These are phyloP conservation scores for Discostella pseudostelligera DNA, from an alignment of 108 stramenopile species.

Conservation along the genomic window DNA sequence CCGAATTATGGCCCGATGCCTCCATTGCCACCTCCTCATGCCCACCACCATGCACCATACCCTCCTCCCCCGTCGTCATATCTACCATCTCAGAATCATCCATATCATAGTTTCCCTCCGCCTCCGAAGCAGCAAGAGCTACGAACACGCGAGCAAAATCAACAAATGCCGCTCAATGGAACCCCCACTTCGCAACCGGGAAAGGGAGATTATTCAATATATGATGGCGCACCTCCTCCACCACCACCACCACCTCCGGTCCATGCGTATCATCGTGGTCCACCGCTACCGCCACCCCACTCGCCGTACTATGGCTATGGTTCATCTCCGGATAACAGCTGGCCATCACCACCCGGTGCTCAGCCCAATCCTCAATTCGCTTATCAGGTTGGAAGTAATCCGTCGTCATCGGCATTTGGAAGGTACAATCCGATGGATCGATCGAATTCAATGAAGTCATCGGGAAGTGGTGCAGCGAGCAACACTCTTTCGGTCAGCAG, in stretches of 20 bases:
- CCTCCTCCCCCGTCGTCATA: slow-evolving; percentile 1
- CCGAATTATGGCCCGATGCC: background rate
- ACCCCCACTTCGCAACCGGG: background rate
- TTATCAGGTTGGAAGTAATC: slow-evolving; percentile 14
- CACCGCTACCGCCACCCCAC: slow-evolving; percentile 2
- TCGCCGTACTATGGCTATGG: slow-evolving; percentile 10
- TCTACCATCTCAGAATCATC: background rate
- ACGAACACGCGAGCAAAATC: background rate
- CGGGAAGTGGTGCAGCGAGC: background rate
- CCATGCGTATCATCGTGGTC: background rate
- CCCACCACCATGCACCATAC: slow-evolving; percentile 1
- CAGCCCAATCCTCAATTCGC: slow-evolving; percentile 23
- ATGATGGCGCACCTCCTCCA: background rate
- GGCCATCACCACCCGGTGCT: slow-evolving; percentile 3
- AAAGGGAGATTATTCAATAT: background rate
- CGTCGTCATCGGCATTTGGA: slow-evolving; percentile 37
- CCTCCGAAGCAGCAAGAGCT: background rate
- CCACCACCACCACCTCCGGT: background rate
- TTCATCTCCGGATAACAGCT: slow-evolving; percentile 3
- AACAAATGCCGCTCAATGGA: background rate
- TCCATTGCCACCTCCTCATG: slow-evolving; percentile 1
- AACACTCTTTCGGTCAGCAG: background rate
- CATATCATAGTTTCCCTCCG: slow-evolving; percentile 1
- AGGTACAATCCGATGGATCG: slow-evolving; percentile 11
- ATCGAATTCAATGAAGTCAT: slow-evolving; percentile 12